Percentiles rank a stretch among this genome's conserved stretches.
phyloP scores from a whole-genome alignment of 495 filamentous ascomycete species.

The Daldinia caldariorum region DNA sequence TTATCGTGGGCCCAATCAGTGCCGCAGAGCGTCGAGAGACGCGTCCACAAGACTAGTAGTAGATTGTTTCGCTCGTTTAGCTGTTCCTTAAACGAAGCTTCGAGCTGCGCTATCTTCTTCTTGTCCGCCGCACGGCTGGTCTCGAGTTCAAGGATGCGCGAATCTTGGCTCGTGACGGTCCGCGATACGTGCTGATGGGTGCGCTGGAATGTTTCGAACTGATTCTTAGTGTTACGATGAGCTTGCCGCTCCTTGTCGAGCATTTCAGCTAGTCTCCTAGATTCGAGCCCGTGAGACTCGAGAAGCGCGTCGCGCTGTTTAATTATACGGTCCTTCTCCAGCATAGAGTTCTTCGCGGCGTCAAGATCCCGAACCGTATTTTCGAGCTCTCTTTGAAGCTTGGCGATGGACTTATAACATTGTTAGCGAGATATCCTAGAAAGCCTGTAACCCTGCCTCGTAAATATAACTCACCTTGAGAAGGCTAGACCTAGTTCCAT shows the following conservation, averaged over 20 bases:
- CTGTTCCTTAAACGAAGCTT: slow-evolving; percentile 83
- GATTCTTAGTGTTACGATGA: slow-evolving; percentile 82
- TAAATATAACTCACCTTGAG: slow-evolving; percentile 65
- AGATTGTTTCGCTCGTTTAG: slow-evolving; percentile 89
- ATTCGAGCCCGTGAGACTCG: slow-evolving; percentile 87
- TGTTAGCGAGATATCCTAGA: slow-evolving; percentile 41
- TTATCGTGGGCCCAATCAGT: slow-evolving; percentile 92
- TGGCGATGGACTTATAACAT: slow-evolving; percentile 75
- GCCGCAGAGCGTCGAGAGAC: slow-evolving; percentile 85
- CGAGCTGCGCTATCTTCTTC: slow-evolving; percentile 75
- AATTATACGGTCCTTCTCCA: slow-evolving; percentile 88
- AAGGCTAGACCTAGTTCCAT: slow-evolving; percentile 85
- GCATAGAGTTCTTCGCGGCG: slow-evolving; percentile 73
- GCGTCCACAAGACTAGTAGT: slow-evolving; percentile 85
- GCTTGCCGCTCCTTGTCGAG: slow-evolving; percentile 90
- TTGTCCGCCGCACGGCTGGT: slow-evolving; percentile 74
- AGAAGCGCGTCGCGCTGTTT: slow-evolving; percentile 92
- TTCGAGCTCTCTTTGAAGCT: slow-evolving; percentile 88
- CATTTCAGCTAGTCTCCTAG: slow-evolving; percentile 82
- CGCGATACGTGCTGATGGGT: slow-evolving; percentile 84
- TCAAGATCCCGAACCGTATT: slow-evolving; percentile 84
- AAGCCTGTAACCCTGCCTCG: background rate
- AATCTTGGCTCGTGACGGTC: slow-evolving; percentile 83
- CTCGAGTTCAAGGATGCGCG: slow-evolving; percentile 86
- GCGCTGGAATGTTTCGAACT: slow-evolving; percentile 87